phyloP scores from a whole-genome alignment of 78 protist species.

The Emiliania huxleyi region DNA sequence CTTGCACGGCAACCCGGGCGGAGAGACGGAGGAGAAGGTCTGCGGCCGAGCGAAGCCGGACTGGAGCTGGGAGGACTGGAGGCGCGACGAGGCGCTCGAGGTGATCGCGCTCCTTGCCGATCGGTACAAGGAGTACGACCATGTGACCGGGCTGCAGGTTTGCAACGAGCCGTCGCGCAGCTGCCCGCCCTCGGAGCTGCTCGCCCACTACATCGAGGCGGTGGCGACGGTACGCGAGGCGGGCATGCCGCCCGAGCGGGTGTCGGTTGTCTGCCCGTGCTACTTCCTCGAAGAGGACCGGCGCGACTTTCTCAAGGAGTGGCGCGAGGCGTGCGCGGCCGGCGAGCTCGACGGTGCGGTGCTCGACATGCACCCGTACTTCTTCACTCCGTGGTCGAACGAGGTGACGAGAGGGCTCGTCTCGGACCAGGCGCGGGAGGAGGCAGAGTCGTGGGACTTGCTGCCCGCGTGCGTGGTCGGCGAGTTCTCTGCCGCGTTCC shows the following conservation, averaged over 20 bases:
- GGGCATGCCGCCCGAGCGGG: background rate
- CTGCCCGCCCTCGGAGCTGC: background rate
- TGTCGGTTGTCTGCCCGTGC: background rate
- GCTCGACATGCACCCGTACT: background rate
- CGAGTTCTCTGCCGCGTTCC: background rate
- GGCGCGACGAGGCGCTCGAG: conserved; percentile 5
- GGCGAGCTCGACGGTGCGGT: background rate
- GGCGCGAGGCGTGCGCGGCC: background rate
- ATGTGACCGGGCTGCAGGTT: background rate
- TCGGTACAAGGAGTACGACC: background rate
- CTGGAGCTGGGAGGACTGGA: background rate
- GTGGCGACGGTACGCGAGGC: background rate
- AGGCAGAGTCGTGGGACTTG: background rate
- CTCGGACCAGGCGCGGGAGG: background rate
- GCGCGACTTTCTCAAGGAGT: background rate
- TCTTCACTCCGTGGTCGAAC: background rate
- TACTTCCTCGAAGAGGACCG: background rate
- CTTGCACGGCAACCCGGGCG: conserved; percentile 11
- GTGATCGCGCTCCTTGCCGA: background rate
- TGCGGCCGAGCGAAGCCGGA: background rate
- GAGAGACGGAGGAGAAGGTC: background rate
- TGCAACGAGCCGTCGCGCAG: background rate
- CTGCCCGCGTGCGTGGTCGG: background rate
- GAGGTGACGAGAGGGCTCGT: background rate
- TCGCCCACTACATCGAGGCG: background rate